A percentile compares a stretch with the other conserved stretches of the same genome.
Evolutionary conservation across 768 basidiomycete genomes (phyloP).

Genomic region (Xerocomellus amylosporus): DNA sequence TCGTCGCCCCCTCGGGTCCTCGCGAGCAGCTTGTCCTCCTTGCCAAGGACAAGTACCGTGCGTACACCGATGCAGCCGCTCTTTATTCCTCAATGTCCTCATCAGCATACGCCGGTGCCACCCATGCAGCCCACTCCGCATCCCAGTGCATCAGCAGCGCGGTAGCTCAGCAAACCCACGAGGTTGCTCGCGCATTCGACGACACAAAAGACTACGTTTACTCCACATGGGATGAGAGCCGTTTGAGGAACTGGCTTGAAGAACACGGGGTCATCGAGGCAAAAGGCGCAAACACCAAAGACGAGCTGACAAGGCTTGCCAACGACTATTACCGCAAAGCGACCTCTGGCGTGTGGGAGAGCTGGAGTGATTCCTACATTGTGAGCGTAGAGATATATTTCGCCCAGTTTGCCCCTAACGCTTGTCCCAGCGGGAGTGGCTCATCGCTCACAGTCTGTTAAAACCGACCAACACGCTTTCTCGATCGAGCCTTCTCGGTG

Average conservation of each 20-base stretch:
- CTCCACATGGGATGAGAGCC: constrained; percentile 84
- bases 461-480: constrained; percentile 53
- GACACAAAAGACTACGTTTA: constrained; percentile 84
- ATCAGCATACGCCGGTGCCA: constrained; percentile 49
- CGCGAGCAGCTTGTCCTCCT: constrained; percentile 76
- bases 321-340: constrained; percentile 61
- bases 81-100: constrained; percentile 43
- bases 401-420: background rate
- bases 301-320: constrained; percentile 70
- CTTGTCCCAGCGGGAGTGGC: constrained; percentile 68
- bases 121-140: constrained; percentile 34
- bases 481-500: constrained; percentile 52
- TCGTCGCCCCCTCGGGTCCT: constrained; percentile 77
- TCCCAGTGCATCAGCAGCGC: constrained; percentile 41
- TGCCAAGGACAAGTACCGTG: constrained; percentile 67
- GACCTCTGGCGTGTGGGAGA: constrained; percentile 67
- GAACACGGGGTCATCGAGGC: constrained; percentile 70
- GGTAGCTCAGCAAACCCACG: constrained; percentile 52
- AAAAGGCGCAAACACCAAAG: constrained; percentile 48
- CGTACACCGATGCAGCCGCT: constrained; percentile 59
- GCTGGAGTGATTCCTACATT: constrained; percentile 85
- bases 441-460: constrained; percentile 72
- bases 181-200: constrained; percentile 53
- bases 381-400: constrained; percentile 37
- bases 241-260: constrained; percentile 68